phyloP scores from a whole-genome alignment of 805 yeast genomes.

The Lipomyces orientalis region DNA sequence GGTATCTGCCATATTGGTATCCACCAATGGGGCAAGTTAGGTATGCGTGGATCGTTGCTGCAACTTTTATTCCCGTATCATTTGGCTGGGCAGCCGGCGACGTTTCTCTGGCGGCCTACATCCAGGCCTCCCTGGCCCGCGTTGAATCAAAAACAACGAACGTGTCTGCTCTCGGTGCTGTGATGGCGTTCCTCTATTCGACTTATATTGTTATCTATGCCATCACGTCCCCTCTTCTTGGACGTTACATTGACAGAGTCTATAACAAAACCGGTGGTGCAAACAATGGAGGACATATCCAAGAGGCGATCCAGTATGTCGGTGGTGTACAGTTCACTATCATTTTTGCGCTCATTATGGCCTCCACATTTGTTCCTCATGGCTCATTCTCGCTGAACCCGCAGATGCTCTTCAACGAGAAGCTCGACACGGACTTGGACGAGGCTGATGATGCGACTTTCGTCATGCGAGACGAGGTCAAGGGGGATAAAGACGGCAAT shows the following conservation, averaged over 20 bases:
- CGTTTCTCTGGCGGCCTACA: too few species aligned
- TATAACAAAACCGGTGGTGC: constrained; percentile 1
- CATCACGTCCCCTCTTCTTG: too few species aligned
- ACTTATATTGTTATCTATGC: too few species aligned
- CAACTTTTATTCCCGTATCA: neutral
- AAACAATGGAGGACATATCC: neutral
- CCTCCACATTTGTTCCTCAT: neutral
- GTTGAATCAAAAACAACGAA: neutral
- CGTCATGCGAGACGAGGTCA: neutral
- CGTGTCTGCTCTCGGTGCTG: neutral
- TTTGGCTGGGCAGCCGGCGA: constrained; percentile 2
- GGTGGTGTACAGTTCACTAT: neutral
- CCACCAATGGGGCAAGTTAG: neutral
- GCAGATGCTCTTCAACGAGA: neutral
- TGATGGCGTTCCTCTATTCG: neutral
- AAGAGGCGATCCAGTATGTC: neutral
- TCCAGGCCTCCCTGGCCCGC: neutral
- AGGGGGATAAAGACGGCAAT: too few species aligned
- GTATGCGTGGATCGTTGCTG: neutral
- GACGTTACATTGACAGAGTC: too few species aligned
- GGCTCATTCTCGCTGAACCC: neutral
- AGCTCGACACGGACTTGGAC: neutral
- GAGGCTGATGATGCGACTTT: neutral
- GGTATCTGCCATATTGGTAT: neutral
- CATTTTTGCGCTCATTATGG: neutral